Percentiles rank a stretch among this genome's conserved stretches.
Evolutionary conservation across 768 basidiomycete genomes (phyloP).

Genomic region (Lactarius sp.): DNA sequence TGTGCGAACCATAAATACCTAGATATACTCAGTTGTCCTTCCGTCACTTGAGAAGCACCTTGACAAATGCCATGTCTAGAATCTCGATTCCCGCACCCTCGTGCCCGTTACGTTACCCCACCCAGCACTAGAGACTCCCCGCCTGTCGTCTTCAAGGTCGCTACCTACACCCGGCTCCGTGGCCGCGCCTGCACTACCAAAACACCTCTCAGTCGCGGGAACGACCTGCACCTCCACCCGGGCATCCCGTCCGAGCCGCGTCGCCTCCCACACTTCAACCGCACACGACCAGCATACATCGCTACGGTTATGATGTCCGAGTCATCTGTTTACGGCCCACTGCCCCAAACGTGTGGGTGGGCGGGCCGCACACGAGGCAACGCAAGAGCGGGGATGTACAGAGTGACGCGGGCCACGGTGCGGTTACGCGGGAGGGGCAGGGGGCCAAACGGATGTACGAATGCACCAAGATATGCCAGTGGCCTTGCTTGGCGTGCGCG

Average conservation of each 20-base stretch:
- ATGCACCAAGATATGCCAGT: too few relatives aligned
- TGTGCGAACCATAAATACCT: conserved; percentile 26
- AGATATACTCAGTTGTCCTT: not conserved
- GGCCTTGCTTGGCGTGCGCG: too few relatives aligned
- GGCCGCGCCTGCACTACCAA: conserved; percentile 42
- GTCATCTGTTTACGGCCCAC: conserved; percentile 80
- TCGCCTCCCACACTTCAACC: conserved; percentile 34
- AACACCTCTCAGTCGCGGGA: conserved; percentile 40
- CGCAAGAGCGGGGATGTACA: too few relatives aligned
- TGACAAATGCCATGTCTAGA: conserved; percentile 53
- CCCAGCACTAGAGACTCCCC: conserved; percentile 56
- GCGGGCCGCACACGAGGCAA: too few relatives aligned
- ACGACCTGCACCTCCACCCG: conserved; percentile 40
- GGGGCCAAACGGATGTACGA: too few relatives aligned
- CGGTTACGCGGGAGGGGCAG: too few relatives aligned
- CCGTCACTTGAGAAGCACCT: conserved; percentile 40
- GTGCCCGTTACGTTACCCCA: conserved; percentile 81
- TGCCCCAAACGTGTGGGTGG: too few relatives aligned
- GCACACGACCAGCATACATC: conserved; percentile 54
- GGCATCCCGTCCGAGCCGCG: conserved; percentile 37
- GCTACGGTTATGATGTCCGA: conserved; percentile 67
- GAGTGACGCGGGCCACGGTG: too few relatives aligned
- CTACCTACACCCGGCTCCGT: conserved; percentile 10
- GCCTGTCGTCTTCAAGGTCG: conserved; percentile 50
- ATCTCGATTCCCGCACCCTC: conserved; percentile 76